Evolutionary conservation across 2,329 filamentous ascomycete genomes (phyloP).

Genomic region (Knoxdaviesia capensis): DNA sequence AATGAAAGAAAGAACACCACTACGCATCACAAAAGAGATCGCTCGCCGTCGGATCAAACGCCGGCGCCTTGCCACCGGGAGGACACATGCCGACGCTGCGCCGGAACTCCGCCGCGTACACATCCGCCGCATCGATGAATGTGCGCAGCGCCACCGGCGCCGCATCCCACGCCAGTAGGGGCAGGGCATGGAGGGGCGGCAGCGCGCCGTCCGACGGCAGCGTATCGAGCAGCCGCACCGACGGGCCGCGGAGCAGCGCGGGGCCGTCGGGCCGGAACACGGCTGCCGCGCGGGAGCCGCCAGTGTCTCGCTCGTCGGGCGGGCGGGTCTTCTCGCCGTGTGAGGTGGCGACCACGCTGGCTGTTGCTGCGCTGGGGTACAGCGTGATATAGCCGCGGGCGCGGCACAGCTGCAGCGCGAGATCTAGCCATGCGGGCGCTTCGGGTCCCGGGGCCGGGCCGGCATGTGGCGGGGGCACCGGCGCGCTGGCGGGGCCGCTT

Average conservation of each 20-base stretch:
- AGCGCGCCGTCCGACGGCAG: slow-evolving; percentile 23
- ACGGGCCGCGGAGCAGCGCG: slow-evolving; percentile 22
- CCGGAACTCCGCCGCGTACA: slow-evolving; percentile 40
- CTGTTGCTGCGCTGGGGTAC: slow-evolving; percentile 46
- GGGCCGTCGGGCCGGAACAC: slow-evolving; percentile 1
- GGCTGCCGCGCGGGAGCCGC: slow-evolving; percentile 7
- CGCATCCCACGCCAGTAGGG: slow-evolving; percentile 47
- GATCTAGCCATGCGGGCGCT: slow-evolving; percentile 55
- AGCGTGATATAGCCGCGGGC: slow-evolving; percentile 59
- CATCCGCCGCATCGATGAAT: slow-evolving; percentile 21
- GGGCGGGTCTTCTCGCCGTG: slow-evolving; percentile 55
- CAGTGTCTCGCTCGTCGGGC: slow-evolving; percentile 45
- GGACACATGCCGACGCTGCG: slow-evolving; percentile 46
- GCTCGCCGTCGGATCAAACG: slow-evolving; percentile 19
- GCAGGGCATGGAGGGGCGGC: slow-evolving; percentile 24
- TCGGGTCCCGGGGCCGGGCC: slow-evolving; percentile 18
- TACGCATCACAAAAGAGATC: slow-evolving; percentile 42
- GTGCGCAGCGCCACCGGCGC: slow-evolving; percentile 17
- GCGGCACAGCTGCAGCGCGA: slow-evolving; percentile 55
- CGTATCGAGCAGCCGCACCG: slow-evolving; percentile 24
- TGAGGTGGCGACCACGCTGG: slow-evolving; percentile 41
- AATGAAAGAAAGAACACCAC: no score
- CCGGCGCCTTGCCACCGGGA: slow-evolving; percentile 6
- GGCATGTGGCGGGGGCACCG: slow-evolving; percentile 14
- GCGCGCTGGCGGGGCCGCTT: slow-evolving; percentile 13